A percentile compares a stretch with the other conserved stretches of the same genome.
These are phyloP conservation scores for Fusarium solani-melongenae DNA, from an alignment of 2,329 filamentous ascomycete genomes.

Conservation along the genomic window DNA sequence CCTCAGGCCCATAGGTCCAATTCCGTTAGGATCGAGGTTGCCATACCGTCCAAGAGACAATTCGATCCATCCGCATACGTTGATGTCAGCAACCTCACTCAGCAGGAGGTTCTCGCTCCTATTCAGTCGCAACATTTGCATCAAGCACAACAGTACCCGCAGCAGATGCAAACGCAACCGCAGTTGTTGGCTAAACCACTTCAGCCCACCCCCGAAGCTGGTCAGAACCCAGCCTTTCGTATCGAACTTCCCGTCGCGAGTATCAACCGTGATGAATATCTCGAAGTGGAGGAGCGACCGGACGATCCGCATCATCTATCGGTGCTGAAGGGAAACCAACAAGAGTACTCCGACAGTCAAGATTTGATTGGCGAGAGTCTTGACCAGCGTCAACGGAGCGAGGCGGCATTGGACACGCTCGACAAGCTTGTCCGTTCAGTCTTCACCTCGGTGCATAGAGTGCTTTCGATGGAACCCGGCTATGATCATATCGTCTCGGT, in stretches of 20 bases:
- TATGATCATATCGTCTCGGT: constrained; percentile 65
- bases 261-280: constrained; percentile 65
- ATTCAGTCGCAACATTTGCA: constrained; percentile 21
- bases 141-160: constrained; percentile 1
- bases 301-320: constrained; percentile 62
- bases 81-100: constrained; percentile 44
- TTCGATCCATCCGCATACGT: constrained; percentile 53
- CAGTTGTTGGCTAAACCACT: constrained; percentile 11
- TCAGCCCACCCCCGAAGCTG: constrained; percentile 8
- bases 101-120: constrained; percentile 31
- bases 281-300: constrained; percentile 58
- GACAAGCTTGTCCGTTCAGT: constrained; percentile 76
- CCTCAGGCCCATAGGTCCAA: constrained; percentile 50
- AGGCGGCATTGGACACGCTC: constrained; percentile 78
- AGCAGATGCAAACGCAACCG: constrained; percentile 15
- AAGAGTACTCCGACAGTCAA: constrained; percentile 62
- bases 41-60: constrained; percentile 57
- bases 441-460: constrained; percentile 80
- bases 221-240: constrained; percentile 49
- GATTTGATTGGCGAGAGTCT: constrained; percentile 70
- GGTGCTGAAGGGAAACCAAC: constrained; percentile 64
- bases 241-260: constrained; percentile 59
- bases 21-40: constrained; percentile 58
- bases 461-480: constrained; percentile 66
- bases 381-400: constrained; percentile 84